phyloP scores from a whole-genome alignment of 1,139 yeast species.

The Wickerhamomyces sp. region DNA sequence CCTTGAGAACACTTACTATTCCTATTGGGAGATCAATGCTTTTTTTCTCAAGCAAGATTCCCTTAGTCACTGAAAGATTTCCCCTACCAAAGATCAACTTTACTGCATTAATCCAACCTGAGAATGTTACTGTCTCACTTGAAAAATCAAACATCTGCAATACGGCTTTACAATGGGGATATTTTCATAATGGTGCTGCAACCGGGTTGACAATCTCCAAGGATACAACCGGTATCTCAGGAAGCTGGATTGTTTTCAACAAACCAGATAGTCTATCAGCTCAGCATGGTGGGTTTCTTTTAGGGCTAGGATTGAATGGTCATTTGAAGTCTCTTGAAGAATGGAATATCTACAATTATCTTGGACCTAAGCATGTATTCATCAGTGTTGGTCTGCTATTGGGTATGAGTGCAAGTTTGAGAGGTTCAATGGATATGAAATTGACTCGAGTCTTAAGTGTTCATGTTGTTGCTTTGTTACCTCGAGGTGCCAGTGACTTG shows the following conservation, averaged over 20 bases:
- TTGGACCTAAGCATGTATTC: slow-evolving; percentile 83
- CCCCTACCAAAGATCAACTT: slow-evolving; percentile 76
- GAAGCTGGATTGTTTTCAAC: slow-evolving; percentile 90
- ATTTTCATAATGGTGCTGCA: slow-evolving; percentile 89
- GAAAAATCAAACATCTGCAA: slow-evolving; percentile 51
- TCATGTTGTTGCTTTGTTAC: slow-evolving; percentile 87
- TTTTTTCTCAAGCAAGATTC: slow-evolving; percentile 65
- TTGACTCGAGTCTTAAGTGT: slow-evolving; percentile 88
- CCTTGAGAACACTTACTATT: slow-evolving; percentile 63
- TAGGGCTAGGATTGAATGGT: slow-evolving; percentile 90
- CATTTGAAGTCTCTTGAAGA: slow-evolving; percentile 81
- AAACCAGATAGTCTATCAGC: slow-evolving; percentile 65
- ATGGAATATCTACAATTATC: slow-evolving; percentile 93
- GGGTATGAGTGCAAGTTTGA: slow-evolving; percentile 89
- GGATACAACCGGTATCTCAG: slow-evolving; percentile 68
- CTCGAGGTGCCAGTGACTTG: slow-evolving; percentile 85
- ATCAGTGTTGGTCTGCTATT: slow-evolving; percentile 83
- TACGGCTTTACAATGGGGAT: slow-evolving; percentile 70
- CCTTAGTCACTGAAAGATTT: slow-evolving; percentile 80
- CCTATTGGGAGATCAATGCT: slow-evolving; percentile 78
- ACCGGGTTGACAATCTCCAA: slow-evolving; percentile 76
- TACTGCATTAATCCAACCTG: slow-evolving; percentile 61
- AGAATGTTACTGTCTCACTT: slow-evolving; percentile 56
- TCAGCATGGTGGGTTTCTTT: slow-evolving; percentile 92
- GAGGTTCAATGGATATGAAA: slow-evolving; percentile 81